Base-by-base conservation (phyloP, 2,329 filamentous ascomycete genomes). In the Clarireedia sp. region DNA sequence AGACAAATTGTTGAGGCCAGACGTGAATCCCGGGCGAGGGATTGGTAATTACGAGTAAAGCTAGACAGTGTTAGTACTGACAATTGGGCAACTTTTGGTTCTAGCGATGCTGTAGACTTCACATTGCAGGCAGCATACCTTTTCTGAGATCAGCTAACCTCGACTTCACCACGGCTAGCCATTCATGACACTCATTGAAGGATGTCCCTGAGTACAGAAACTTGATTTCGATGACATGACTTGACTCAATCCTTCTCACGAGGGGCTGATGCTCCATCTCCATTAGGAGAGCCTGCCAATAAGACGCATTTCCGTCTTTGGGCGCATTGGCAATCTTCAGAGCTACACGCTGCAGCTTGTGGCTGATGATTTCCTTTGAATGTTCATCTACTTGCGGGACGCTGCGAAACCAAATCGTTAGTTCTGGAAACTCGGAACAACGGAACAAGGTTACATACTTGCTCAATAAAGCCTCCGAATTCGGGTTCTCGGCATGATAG, bases 1-100 rank as follows among this genome's bases (percentile, higher is more conserved):
- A 44, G 8, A 57, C 53, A 16, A 63, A 58, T 21, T 57, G 52
- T 38, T 57, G 47, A 23, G 61, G 60, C 61, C 61, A 63, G 21
- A 60, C 38, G 5, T 44, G 48, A 37, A 54, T 37, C 3, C 46
- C 9, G 21, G 29, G 29, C 36, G 40, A 36, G 38, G 48, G 46
- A 21, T 37, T 33, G 46, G 29, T 33, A 4, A 33, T 14, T 12
- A 4, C 10, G 12, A 33, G 29, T 33, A 33, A 12, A 33, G 10
- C 29, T 33, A 38, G 10, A 12, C 14, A 23, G 16, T 40, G 33
- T 51, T 59, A 14, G 29, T 36, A 7, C 24, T 41, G 7, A 6
- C 24, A 19, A 33, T 7, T 37, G 16, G 26, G 5, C 5, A 47
- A 45, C 24, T 4, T 23, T 45, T 21, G 19, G 19, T 3, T 45